phyloP scores from a whole-genome alignment of 2,329 filamentous ascomycete species.

The Fusarium annulatum region DNA sequence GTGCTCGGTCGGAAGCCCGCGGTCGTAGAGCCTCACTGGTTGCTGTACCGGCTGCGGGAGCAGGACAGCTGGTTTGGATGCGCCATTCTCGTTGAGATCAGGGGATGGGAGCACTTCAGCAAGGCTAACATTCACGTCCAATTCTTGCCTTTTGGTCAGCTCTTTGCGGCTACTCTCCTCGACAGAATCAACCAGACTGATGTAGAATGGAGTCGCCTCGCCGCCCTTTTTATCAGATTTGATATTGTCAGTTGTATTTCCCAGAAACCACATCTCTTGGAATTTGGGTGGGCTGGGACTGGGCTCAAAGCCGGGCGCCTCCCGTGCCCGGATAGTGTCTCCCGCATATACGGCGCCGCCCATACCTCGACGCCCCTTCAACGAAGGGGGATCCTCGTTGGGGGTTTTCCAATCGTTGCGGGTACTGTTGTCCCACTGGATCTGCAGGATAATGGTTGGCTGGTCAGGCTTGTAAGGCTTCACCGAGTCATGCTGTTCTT shows the following conservation, averaged over 20 bases:
- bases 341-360: slow-evolving; percentile 41
- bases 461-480: slow-evolving; percentile 73
- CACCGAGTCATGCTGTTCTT: slow-evolving; percentile 75
- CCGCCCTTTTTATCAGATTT: slow-evolving; percentile 76
- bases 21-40: slow-evolving; percentile 86
- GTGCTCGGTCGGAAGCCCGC: slow-evolving; percentile 82
- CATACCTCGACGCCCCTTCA: slow-evolving; percentile 42
- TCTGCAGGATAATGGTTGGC: slow-evolving; percentile 84
- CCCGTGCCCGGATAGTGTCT: slow-evolving; percentile 37
- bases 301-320: slow-evolving; percentile 55
- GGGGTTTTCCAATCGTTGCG: slow-evolving; percentile 61
- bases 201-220: slow-evolving; percentile 89
- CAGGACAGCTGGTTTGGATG: slow-evolving; percentile 76
- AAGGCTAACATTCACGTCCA: slow-evolving; percentile 43
- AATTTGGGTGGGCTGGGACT: slow-evolving; percentile 68
- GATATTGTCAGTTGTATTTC: slow-evolving; percentile 84
- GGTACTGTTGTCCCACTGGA: slow-evolving; percentile 75
- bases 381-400: slow-evolving; percentile 50
- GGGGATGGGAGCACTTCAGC: slow-evolving; percentile 70
- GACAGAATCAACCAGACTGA: slow-evolving; percentile 72
- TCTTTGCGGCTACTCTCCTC: slow-evolving; percentile 48
- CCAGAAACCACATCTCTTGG: slow-evolving; percentile 82
- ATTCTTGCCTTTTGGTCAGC: slow-evolving; percentile 40
- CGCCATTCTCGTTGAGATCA: slow-evolving; percentile 72
- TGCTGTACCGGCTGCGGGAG: slow-evolving; percentile 79